Evolutionary conservation across 371 early-diverging fungal genomes (phyloP).

Genomic region (Rhizomucor pusillus): DNA sequence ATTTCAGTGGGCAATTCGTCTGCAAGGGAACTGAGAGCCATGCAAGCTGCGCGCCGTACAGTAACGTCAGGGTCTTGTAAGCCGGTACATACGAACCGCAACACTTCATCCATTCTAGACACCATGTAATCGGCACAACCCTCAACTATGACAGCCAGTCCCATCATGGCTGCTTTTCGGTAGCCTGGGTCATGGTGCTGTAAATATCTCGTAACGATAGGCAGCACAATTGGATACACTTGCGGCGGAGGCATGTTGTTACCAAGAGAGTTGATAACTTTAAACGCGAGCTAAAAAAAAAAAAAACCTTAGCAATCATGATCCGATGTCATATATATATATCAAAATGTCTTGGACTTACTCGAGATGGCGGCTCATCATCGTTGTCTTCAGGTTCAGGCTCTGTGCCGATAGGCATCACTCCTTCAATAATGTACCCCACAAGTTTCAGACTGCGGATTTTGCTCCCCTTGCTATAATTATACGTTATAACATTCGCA

Average conservation of each 20-base stretch:
- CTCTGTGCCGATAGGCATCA: constrained; percentile 85
- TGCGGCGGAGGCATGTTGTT: constrained; percentile 84
- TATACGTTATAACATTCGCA: background rate
- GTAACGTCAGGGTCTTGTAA: constrained; percentile 75
- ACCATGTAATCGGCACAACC: constrained; percentile 85
- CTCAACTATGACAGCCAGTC: constrained; percentile 82
- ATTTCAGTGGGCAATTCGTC: constrained; percentile 81
- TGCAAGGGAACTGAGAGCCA: constrained; percentile 81
- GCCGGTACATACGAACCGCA: constrained; percentile 71
- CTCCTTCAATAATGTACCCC: constrained; percentile 65
- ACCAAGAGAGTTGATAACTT: constrained; percentile 74
- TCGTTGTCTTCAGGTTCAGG: constrained; percentile 83
- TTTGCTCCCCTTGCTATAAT: constrained; percentile 68
- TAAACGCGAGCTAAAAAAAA: constrained; percentile 50
- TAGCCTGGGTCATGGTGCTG: constrained; percentile 67
- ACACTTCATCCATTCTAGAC: constrained; percentile 68
- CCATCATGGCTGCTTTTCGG: constrained; percentile 88
- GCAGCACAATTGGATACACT: constrained; percentile 78
- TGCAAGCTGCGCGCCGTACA: constrained; percentile 87
- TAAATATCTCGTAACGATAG: constrained; percentile 72
- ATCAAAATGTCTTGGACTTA: constrained; percentile 24
- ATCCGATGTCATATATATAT: background rate
- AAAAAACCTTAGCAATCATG: background rate
- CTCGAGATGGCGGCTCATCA: constrained; percentile 81
- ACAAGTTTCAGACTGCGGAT: constrained; percentile 80